Evolutionary conservation across 306 rosid genomes (phyloP).

Genomic region (Trichosanthes truncata): DNA sequence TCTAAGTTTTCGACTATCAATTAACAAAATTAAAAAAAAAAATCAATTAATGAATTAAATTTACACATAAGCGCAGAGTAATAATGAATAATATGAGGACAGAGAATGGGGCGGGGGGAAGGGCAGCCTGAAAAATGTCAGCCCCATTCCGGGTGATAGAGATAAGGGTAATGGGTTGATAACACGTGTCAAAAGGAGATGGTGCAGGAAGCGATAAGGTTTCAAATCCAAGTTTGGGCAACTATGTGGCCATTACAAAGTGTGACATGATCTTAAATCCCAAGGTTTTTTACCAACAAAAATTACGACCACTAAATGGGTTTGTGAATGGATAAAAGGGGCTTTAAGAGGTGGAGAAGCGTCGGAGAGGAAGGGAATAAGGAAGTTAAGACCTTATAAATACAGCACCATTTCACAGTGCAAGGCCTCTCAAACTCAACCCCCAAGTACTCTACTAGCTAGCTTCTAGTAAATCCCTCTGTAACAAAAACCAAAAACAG

Average conservation of each 20-base stretch:
- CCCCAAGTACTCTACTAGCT: neutral
- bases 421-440: neutral
- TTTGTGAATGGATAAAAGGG: neutral
- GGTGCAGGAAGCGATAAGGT: slow-evolving; percentile 18
- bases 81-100: neutral
- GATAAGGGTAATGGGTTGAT: slow-evolving; percentile 19
- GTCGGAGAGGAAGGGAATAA: neutral
- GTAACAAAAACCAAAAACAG: too few species aligned
- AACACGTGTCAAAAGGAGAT: slow-evolving; percentile 18
- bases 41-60: neutral
- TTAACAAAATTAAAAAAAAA: too few species aligned
- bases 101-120: neutral
- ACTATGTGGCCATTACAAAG: slow-evolving; percentile 17
- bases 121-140: neutral
- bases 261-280: slow-evolving; percentile 1
- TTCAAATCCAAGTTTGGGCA: neutral
- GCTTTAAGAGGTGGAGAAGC: neutral
- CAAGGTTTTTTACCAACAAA: neutral
- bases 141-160: neutral
- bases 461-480: neutral
- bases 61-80: neutral
- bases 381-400: neutral
- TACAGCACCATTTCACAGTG: neutral
- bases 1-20: too few species aligned
- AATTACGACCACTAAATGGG: slow-evolving; percentile 1